Percentiles rank a stretch among this genome's conserved stretches.
phyloP scores from a whole-genome alignment of 768 basidiomycete genomes.

The Scleroderma bovista region DNA sequence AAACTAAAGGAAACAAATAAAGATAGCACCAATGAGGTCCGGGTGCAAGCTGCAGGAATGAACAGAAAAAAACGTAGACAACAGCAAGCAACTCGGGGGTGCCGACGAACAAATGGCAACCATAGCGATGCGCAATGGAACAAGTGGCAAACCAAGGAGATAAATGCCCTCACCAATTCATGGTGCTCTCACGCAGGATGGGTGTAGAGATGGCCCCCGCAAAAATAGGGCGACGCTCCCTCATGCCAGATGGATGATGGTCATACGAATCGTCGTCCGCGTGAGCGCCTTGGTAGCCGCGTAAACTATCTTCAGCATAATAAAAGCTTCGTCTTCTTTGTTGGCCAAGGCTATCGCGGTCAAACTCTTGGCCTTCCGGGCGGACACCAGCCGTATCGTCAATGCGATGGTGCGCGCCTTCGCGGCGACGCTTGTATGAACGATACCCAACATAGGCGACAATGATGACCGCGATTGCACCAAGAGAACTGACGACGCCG shows the following conservation, averaged over 20 bases:
- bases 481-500: constrained; percentile 81
- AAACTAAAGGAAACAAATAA: background rate
- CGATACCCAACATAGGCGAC: constrained; percentile 69
- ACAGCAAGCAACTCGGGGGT: background rate
- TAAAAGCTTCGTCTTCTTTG: constrained; percentile 76
- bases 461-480: constrained; percentile 68
- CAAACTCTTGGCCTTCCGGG: constrained; percentile 68
- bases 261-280: constrained; percentile 34
- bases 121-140: background rate
- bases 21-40: constrained; percentile 1
- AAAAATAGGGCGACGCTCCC: constrained; percentile 53
- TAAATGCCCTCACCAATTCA: constrained; percentile 65
- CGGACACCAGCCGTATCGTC: constrained; percentile 51
- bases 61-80: background rate
- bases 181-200: constrained; percentile 72
- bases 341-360: constrained; percentile 69
- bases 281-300: constrained; percentile 45
- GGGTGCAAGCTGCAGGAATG: background rate
- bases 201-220: constrained; percentile 71
- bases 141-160: too few species aligned
- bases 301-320: constrained; percentile 78
- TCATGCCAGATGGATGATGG: constrained; percentile 34
- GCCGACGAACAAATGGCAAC: background rate
- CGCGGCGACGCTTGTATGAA: constrained; percentile 59
- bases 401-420: constrained; percentile 66